Evolutionary conservation across 768 basidiomycete genomes (phyloP).

Genomic region (Cubamyces lactineus): DNA sequence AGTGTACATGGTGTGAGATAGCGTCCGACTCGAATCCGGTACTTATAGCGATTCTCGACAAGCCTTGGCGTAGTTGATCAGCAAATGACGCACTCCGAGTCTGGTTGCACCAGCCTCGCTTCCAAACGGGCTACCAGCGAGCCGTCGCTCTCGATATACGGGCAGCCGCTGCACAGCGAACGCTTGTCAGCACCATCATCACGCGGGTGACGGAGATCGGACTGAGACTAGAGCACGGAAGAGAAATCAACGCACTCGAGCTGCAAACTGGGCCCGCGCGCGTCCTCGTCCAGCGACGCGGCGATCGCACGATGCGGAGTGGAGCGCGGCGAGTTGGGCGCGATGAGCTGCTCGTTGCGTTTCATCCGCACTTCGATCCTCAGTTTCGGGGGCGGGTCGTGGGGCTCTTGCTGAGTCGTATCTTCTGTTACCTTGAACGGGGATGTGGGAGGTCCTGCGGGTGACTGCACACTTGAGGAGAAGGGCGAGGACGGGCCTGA

Average conservation of each 20-base stretch:
- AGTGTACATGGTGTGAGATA: no score
- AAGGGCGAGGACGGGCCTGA: not conserved
- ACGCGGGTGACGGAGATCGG: no score
- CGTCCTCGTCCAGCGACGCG: slow-evolving; percentile 28
- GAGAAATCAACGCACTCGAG: slow-evolving; percentile 20
- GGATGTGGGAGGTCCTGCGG: not conserved
- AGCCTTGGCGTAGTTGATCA: no score
- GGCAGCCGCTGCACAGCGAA: slow-evolving; percentile 6
- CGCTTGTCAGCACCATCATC: not conserved
- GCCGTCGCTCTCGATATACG: slow-evolving; percentile 15
- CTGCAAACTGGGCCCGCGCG: slow-evolving; percentile 15
- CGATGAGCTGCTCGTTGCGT: slow-evolving; percentile 31
- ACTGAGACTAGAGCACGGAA: no score
- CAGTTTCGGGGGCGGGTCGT: not conserved
- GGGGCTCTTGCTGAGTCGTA: slow-evolving; percentile 17
- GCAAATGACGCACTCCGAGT: slow-evolving; percentile 5
- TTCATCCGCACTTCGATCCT: slow-evolving; percentile 17
- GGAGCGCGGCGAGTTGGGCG: slow-evolving; percentile 13
- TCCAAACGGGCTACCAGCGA: slow-evolving; percentile 12
- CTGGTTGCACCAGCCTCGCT: slow-evolving; percentile 4
- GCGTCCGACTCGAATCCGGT: no score
- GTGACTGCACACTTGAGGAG: no score
- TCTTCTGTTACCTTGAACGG: slow-evolving; percentile 3
- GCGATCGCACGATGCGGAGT: slow-evolving; percentile 35
- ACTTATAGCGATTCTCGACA: no score